A percentile compares a stretch with the other conserved stretches of the same genome.
phyloP scores from a whole-genome alignment of 2,329 filamentous ascomycete genomes.

The Aspergillus tamarii region DNA sequence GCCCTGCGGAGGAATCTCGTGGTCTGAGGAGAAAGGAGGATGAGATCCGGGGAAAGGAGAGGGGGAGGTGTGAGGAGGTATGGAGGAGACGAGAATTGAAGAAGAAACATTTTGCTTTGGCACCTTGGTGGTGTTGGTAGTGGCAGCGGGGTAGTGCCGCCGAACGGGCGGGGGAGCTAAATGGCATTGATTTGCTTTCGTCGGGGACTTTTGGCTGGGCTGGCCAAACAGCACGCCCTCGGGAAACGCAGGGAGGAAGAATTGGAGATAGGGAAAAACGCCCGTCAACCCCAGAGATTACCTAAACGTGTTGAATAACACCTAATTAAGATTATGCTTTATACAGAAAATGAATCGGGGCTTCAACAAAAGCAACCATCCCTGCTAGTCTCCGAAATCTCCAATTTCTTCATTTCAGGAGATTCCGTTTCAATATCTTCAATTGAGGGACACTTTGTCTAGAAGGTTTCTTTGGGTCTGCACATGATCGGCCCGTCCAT shows the following conservation, averaged over 20 bases:
- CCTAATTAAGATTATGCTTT: background rate
- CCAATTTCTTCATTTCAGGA: background rate
- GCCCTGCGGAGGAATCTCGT: constrained; percentile 19
- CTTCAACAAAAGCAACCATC: background rate
- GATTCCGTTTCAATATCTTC: background rate
- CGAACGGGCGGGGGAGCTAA: constrained; percentile 27
- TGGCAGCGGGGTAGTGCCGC: constrained; percentile 29
- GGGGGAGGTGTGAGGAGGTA: constrained; percentile 17
- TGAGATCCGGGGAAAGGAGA: constrained; percentile 16
- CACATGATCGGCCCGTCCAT: background rate
- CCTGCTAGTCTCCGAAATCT: background rate
- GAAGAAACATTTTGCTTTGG: constrained; percentile 19
- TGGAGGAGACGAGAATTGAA: constrained; percentile 23
- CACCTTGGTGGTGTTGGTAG: constrained; percentile 11
- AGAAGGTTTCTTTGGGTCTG: background rate
- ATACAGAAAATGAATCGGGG: background rate
- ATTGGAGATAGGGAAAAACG: constrained; percentile 19
- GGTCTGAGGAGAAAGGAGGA: constrained; percentile 12
- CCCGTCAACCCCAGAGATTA: background rate
- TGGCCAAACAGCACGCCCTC: constrained; percentile 12
- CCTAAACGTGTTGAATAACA: constrained; percentile 14
- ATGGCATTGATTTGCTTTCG: constrained; percentile 34
- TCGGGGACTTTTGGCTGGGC: constrained; percentile 10
- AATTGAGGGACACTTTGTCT: background rate
- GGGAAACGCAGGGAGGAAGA: constrained; percentile 4